Conservation (phyloP, 768 basidiomycete genomes). For the Lanmaoa pseudosensibilis region DNA sequence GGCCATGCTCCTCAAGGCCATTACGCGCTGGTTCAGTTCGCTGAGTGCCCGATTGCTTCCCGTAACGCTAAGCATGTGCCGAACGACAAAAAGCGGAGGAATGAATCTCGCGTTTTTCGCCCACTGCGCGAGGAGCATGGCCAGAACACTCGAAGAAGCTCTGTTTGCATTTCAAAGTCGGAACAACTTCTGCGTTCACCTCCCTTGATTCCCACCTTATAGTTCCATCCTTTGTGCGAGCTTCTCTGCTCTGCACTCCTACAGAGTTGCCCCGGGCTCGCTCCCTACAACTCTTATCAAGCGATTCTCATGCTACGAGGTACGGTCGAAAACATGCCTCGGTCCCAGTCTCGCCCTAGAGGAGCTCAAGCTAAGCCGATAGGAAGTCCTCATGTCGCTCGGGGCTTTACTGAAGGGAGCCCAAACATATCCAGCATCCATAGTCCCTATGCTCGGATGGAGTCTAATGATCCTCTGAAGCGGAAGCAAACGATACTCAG, state of each 20-base stretch:
- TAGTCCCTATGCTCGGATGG: conserved; percentile 31
- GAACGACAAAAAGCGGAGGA: conserved; percentile 31
- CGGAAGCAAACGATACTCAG: conserved; percentile 49
- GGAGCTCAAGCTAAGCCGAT: conserved; percentile 27
- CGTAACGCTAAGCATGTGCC: conserved; percentile 35
- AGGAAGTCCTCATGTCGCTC: conserved; percentile 23
- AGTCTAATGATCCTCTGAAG: conserved; percentile 29
- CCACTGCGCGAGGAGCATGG: conserved; percentile 36
- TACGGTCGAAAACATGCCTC: conserved; percentile 30
- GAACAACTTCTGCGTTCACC: conserved; percentile 25
- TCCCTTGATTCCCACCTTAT: conserved; percentile 33
- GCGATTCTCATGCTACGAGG: conserved; percentile 32
- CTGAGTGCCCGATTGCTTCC: conserved; percentile 36
- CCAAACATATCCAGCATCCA: conserved; percentile 25
- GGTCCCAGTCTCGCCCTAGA: conserved; percentile 27
- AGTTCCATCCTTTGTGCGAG: conserved; percentile 20
- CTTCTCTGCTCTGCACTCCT: conserved; percentile 21
- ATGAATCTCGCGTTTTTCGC: conserved; percentile 37
- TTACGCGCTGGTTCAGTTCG: conserved; percentile 39
- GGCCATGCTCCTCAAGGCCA: conserved; percentile 36
- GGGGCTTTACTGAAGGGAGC: conserved; percentile 29
- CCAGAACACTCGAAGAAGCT: conserved; percentile 36
- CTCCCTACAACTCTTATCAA: conserved; percentile 23
- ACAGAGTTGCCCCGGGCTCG: conserved; percentile 24
- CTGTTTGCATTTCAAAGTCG: conserved; percentile 37